A percentile compares a stretch with the other conserved stretches of the same genome.
These are phyloP conservation scores for Neofusicoccum umdonicola DNA, from an alignment of 2,329 filamentous ascomycete genomes.

Conservation along the genomic window DNA sequence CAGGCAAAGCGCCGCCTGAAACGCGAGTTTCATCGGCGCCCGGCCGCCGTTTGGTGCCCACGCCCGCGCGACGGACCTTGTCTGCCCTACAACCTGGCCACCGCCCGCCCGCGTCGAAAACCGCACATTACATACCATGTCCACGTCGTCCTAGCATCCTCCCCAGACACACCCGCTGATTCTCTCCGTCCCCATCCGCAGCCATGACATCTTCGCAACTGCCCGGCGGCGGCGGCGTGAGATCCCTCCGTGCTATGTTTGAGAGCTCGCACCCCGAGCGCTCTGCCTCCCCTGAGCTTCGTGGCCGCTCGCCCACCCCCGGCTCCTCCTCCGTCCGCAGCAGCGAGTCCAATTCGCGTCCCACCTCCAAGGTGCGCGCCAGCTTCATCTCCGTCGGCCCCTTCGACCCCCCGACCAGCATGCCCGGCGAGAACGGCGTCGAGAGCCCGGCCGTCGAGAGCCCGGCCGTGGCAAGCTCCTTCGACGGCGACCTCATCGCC, in stretches of 20 bases:
- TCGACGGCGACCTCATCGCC: neutral
- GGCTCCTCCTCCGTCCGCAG: constrained; percentile 22
- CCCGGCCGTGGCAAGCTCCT: constrained; percentile 14
- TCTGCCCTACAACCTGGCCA: constrained; percentile 10
- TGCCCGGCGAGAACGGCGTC: constrained; percentile 19
- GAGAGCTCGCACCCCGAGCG: constrained; percentile 38
- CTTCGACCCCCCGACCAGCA: constrained; percentile 22
- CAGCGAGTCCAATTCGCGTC: constrained; percentile 31
- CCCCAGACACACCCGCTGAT: constrained; percentile 6
- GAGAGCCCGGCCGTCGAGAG: constrained; percentile 25
- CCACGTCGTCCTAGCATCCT: neutral
- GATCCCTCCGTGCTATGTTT: constrained; percentile 51
- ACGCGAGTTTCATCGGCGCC: constrained; percentile 15
- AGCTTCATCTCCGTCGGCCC: constrained; percentile 49
- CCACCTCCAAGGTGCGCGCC: constrained; percentile 46
- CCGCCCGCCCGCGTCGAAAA: neutral
- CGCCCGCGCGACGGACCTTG: neutral
- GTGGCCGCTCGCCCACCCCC: constrained; percentile 44
- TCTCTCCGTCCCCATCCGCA: constrained; percentile 24
- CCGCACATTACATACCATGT: neutral
- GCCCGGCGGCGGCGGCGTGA: constrained; percentile 42
- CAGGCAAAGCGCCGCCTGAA: constrained; percentile 9
- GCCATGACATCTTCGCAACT: constrained; percentile 46
- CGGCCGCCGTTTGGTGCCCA: constrained; percentile 13
- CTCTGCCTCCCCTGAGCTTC: constrained; percentile 37